Conservation (phyloP, 2,329 filamentous ascomycete genomes). For the Pestalotiopsis sp. region DNA sequence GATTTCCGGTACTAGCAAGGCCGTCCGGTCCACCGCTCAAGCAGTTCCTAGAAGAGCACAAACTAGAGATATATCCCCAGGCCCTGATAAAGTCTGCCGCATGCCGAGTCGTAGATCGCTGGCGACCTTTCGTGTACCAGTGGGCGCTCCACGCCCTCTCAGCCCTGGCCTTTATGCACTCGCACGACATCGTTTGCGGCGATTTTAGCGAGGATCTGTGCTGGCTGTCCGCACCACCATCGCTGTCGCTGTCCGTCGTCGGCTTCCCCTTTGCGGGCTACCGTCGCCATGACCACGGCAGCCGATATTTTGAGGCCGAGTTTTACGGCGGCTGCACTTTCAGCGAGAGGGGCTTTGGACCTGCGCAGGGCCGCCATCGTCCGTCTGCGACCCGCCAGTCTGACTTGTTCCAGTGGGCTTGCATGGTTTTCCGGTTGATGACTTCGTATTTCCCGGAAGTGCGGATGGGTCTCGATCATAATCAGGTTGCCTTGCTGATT, state of each 20-base stretch:
- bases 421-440: conserved; percentile 3
- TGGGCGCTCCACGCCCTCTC: conserved; percentile 7
- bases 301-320: neutral
- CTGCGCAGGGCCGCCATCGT: neutral
- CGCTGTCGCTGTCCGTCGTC: conserved; percentile 1
- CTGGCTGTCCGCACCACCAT: conserved; percentile 5
- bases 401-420: conserved; percentile 3
- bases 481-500: neutral
- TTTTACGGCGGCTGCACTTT: neutral
- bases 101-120: neutral
- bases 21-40: conserved; percentile 4
- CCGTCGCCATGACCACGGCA: neutral
- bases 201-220: conserved; percentile 3
- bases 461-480: neutral
- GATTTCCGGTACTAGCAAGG: conserved; percentile 2
- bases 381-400: neutral
- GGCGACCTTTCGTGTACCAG: conserved; percentile 7
- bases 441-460: neutral
- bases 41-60: conserved; percentile 1
- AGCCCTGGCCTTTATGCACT: conserved; percentile 7
- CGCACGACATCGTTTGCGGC: conserved; percentile 4
- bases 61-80: neutral
- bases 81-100: neutral
- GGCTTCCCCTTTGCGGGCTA: conserved; percentile 3
- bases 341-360: neutral